Evolutionary conservation across 2,329 filamentous ascomycete species (phyloP), one percentile per base, ranked within the genome.

Genomic region (Fusarium nurragi): DNA sequence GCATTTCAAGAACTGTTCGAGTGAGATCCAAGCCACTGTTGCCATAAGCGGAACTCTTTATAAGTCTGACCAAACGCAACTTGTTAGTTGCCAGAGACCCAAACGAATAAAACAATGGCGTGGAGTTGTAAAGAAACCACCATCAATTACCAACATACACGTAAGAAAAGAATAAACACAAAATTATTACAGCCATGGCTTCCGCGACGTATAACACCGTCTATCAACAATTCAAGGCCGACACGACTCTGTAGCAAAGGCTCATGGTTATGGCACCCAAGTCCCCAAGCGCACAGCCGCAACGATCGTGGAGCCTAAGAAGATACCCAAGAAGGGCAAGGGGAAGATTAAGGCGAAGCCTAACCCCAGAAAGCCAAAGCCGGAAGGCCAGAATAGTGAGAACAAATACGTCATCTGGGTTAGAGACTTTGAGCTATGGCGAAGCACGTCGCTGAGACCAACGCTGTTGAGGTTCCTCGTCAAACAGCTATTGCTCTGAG

Each of bases 161-260:
- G 8, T 7, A 18, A 19, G 1, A n/a, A 8, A 30, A 18, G 3
- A 7, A 6, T 10, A 18, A 13, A 28, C 1, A n/a, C n/a, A n/a
- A n/a, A n/a, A n/a, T n/a, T n/a, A n/a, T n/a, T 5, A 14, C 6
- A 25, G 25, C 1, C 12, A 45, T 45, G n/a, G 37, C 37, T 3
- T 44, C 48, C 1, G 47, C 48, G 4, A 23, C 25, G 5, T 45
- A 45, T 21, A 18, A 30, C 16, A 61, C 52, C 19, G 54, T 60
- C 10, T 71, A 62, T 23, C 40, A 60, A 6, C 50, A 68, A 16
- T 68, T 67, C 44, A 71, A 71, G 51, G 44, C 47, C 16, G 69
- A 70, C 34, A 71, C 62, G 1, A 70, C 41, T 38, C 38, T 32
- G 54, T 68, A 4, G 67, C 68, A 14, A 51, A 67, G n/a, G 48